A percentile compares a stretch with the other conserved stretches of the same genome.
These are phyloP conservation scores for Hypoxylon rubiginosum DNA, from an alignment of 2,329 filamentous ascomycete species.

Conservation along the genomic window DNA sequence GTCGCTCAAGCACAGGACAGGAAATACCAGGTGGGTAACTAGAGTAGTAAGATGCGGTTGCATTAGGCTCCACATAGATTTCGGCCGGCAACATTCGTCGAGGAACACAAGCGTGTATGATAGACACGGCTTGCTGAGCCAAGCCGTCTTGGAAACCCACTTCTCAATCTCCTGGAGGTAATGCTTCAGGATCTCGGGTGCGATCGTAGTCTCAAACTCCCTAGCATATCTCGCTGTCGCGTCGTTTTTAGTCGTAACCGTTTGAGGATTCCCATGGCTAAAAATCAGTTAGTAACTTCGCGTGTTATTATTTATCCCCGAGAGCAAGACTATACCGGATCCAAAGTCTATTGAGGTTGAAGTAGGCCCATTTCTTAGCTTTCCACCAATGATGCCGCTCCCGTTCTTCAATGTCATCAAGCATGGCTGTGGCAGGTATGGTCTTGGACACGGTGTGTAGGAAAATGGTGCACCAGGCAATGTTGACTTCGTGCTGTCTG, in stretches of 20 bases:
- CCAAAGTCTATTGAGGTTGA: conserved; percentile 95
- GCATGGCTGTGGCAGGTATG: conserved; percentile 82
- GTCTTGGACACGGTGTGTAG: conserved; percentile 89
- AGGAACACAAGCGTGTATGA: conserved; percentile 95
- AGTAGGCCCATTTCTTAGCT: conserved; percentile 99
- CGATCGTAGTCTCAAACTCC: conserved; percentile 90
- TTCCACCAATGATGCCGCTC: conserved; percentile 99
- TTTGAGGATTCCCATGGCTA: conserved; percentile 90
- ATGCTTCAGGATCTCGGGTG: conserved; percentile 94
- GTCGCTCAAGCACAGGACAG: conserved; percentile 89
- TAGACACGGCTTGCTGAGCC: conserved; percentile 94
- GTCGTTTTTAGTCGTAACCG: conserved; percentile 80
- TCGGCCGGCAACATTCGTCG: conserved; percentile 97
- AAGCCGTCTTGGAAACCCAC: conserved; percentile 94
- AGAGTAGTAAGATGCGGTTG: conserved; percentile 94
- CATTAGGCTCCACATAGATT: conserved; percentile 95
- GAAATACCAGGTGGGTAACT: conserved; percentile 95
- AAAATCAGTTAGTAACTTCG: conserved; percentile 45
- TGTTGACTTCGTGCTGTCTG: conserved; percentile 84
- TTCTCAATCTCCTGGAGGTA: conserved; percentile 96
- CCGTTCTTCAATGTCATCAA: conserved; percentile 83
- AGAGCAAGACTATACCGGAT: conserved; percentile 73
- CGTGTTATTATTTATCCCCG: conserved; percentile 20
- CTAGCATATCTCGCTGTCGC: conserved; percentile 88
- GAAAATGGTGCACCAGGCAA: conserved; percentile 97